These are phyloP conservation scores for Rhizophora apiculata DNA, from an alignment of 345 rosid species.

Conservation along the genomic window DNA sequence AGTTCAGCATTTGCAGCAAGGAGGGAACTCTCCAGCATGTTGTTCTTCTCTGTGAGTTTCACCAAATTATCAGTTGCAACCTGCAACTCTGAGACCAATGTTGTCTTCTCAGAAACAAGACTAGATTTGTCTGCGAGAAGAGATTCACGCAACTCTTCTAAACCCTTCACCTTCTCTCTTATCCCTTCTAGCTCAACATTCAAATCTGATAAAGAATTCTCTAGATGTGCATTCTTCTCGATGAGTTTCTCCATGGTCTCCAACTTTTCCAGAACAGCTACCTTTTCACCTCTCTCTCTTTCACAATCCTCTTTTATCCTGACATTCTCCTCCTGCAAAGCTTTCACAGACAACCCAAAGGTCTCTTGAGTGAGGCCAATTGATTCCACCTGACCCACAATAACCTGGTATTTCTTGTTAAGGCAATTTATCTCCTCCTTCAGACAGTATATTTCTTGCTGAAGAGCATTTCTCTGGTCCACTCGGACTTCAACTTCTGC, in stretches of 20 bases:
- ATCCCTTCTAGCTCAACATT: constrained; percentile 75
- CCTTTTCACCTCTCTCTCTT: constrained; percentile 53
- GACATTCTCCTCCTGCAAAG: constrained; percentile 58
- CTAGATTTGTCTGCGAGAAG: constrained; percentile 60
- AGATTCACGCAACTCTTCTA: constrained; percentile 65
- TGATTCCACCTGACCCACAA: constrained; percentile 66
- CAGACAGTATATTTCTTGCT: constrained; percentile 95
- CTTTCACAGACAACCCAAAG: constrained; percentile 63
- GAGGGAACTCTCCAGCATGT: constrained; percentile 68
- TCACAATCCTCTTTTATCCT: constrained; percentile 51
- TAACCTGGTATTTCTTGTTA: constrained; percentile 56
- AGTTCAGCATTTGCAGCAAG: constrained; percentile 71
- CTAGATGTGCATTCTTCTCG: constrained; percentile 72
- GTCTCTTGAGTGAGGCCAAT: constrained; percentile 56
- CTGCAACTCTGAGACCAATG: constrained; percentile 59
- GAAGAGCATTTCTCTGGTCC: constrained; percentile 93
- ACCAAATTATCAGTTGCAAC: constrained; percentile 44
- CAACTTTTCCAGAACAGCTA: constrained; percentile 59
- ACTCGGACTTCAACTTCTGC: constrained; percentile 84
- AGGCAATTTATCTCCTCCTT: constrained; percentile 83
- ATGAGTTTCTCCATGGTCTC: constrained; percentile 69
- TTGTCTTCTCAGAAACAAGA: constrained; percentile 61
- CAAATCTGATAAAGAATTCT: constrained; percentile 85
- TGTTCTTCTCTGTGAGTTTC: constrained; percentile 61
- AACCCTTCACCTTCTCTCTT: constrained; percentile 54